These are phyloP conservation scores for Centaurea solstitialis DNA, from an alignment of 129 eudicot species.

Conservation along the genomic window DNA sequence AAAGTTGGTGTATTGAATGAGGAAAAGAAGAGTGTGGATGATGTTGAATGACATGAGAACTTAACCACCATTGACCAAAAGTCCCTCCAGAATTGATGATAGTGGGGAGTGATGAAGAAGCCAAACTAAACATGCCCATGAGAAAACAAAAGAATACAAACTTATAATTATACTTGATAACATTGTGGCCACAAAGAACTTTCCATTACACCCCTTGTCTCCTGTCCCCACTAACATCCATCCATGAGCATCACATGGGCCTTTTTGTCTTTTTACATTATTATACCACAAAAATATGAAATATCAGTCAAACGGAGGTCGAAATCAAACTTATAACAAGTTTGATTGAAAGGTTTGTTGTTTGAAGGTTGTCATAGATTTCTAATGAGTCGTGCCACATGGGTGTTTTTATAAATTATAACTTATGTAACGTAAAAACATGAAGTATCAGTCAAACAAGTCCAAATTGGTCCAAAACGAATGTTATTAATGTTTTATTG, in stretches of 20 bases:
- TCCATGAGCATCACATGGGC: constrained; percentile 26
- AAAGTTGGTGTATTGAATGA: constrained; percentile 24
- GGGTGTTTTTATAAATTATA: not conserved
- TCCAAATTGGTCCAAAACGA: not conserved
- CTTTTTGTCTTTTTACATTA: not conserved
- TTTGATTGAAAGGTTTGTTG: not conserved
- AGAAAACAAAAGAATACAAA: constrained; percentile 12
- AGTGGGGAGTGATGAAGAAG: constrained; percentile 39
- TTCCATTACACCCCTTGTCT: constrained; percentile 8
- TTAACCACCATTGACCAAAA: constrained; percentile 39
- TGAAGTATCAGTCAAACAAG: not conserved
- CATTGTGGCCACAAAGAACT: constrained; percentile 29
- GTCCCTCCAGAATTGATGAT: constrained; percentile 23
- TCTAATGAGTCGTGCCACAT: not conserved
- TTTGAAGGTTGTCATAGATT: not conserved
- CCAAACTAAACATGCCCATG: constrained; percentile 28
- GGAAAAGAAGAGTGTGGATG: constrained; percentile 37
- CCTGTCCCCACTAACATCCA: constrained; percentile 19
- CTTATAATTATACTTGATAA: constrained; percentile 1
- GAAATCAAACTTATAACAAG: not conserved
- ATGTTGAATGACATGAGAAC: constrained; percentile 39
- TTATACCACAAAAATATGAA: not conserved
- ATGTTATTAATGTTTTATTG: not conserved
- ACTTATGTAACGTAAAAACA: not conserved
- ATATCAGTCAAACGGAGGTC: constrained; percentile 6